Base-by-base conservation (phyloP, 805 yeast species). In the Kazachstania taianensis region DNA sequence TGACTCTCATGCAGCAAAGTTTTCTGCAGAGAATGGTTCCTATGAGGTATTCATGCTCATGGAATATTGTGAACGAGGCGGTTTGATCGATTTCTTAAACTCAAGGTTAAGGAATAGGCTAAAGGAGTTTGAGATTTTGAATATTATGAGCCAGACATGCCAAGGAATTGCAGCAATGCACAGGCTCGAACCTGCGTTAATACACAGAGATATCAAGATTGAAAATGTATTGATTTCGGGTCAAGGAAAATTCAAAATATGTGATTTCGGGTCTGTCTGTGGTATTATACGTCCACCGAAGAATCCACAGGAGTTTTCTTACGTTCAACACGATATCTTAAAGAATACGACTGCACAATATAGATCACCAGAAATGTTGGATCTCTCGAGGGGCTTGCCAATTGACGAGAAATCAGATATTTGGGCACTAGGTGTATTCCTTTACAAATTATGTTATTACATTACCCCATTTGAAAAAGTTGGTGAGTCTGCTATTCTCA, bases 1-100 rank as follows among this genome's bases (percentile, higher is more conserved):
- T 33, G 98, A 92, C 57, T 84, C 96, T 2, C 95, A 92, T 62
- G 98, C 98, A 7, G 77, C 94, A 10, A 70, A 94, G 46, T 64
- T 81, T 57, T 38, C 61, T 14, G 37, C 50, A n/a, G 57, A 65
- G 5, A 55, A 55, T 24, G 84, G 82, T 6, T 67, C 66, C 32
- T 82, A 82, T 46, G 94, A 81, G 53, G 94, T 82, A 32, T 76
- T 81, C 43, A 61, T 82, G 14, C 57, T 82, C 32, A 82, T 82
- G 94, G 94, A 82, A 50, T 77, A 73, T 48, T 82, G 94, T 52
- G 69, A 79, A 6, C 70, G 73, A n/a, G 78, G 81, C 41, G 89
- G 92, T 1, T 60, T 82, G 40, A 80, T 82, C 29, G 92, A 81
- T 55, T 78, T 78, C 49, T 78, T 82, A 85, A 82, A 82, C 53